Base-by-base conservation (phyloP, 2,329 filamentous ascomycete species). In the Coniochaeta prunicola region DNA sequence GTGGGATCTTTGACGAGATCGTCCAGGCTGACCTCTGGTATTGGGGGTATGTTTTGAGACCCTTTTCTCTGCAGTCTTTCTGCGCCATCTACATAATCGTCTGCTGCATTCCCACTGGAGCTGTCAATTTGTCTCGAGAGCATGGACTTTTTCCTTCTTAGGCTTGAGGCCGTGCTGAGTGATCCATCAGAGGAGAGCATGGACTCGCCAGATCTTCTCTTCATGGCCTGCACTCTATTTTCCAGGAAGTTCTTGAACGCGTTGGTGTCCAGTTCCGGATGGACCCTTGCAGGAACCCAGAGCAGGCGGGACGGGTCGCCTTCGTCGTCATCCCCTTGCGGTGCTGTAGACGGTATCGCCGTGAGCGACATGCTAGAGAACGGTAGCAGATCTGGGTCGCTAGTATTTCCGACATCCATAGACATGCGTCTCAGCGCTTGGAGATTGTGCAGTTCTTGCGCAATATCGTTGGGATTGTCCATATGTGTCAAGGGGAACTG, bases 161-260 rank as follows among this genome's bases (percentile, higher is more conserved):
- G 71, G 40, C 89, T 82, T 17, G 83, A 83, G 6, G 45, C 9
- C 12, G 4, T 50, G 10, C 24, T 50, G 45, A 50, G 15, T 70
- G 74, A 83, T 73, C 73, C 80, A 72, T 62, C 85, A 77, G 68
- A 83, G 31, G 85, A 84, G 53, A 92, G 75, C 38, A 80, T 80
- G 63, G 80, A 87, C 64, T 87, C 91, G 26, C 88, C 88, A 1
- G 92, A 96, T 66, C 90, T 85, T 64, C 92, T 82, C 71, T 91
- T 88, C 66, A 97, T 96, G 36, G 90, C 88, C 65, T 96, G 90
- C 13, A 97, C 91, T 68, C 92, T 87, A 62, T 92, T 96, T 68
- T 99, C 93, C 2, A 99, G 82, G 65, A 97, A 99, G 1, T 89
- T 93, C 73, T 96, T 97, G 79, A 97, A 99, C 66, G 97, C 94